Evolutionary conservation across 129 eudicot genomes (phyloP).

Genomic region (Saussurea involucrata): DNA sequence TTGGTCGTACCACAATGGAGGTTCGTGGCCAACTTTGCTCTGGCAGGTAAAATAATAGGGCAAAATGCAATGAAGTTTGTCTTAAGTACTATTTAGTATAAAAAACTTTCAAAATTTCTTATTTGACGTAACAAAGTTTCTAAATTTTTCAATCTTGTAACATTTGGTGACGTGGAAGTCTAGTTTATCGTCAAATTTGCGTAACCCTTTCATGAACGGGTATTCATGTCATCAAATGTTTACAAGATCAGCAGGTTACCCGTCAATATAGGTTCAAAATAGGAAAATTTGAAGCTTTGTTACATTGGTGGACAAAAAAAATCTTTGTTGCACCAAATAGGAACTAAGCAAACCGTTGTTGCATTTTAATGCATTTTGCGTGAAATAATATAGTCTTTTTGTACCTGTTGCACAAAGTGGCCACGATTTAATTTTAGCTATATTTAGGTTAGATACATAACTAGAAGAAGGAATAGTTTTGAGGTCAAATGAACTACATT

Average conservation of each 20-base stretch:
- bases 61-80: not conserved
- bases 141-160: not conserved
- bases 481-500: not conserved
- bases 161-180: not conserved
- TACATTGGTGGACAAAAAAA: not conserved
- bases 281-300: not conserved
- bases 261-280: not conserved
- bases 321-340: not conserved
- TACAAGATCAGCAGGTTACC: not conserved
- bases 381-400: not conserved
- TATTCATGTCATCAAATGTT: not conserved
- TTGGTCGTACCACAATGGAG: conserved; percentile 91
- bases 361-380: no score
- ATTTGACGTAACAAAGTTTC: not conserved
- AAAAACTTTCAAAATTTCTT: not conserved
- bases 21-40: conserved; percentile 86
- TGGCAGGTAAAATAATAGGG: conserved; percentile 63
- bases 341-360: no score
- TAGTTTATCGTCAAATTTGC: not conserved
- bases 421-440: no score
- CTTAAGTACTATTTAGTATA: no score
- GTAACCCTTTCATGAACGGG: not conserved
- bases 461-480: no score
- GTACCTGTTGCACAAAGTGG: no score
- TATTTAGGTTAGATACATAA: no score